Conservation (phyloP, 2,329 filamentous ascomycete genomes). For the Talaromyces amestolkiae region DNA sequence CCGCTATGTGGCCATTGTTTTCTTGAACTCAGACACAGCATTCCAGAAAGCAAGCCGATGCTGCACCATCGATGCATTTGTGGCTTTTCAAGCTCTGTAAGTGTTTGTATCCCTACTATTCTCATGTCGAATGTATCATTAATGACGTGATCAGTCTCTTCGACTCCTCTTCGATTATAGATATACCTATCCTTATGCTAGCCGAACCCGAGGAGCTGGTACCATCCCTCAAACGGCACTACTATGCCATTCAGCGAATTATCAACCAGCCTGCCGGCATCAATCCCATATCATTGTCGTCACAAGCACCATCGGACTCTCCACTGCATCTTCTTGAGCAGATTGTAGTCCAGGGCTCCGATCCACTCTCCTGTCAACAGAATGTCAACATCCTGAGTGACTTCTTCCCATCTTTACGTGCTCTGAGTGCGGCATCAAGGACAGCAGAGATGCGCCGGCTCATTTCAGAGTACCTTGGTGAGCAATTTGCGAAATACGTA, state of each 20-base stretch:
- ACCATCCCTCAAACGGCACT: slow-evolving; percentile 27
- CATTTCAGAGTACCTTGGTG: slow-evolving; percentile 35
- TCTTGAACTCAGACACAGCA: slow-evolving; percentile 27
- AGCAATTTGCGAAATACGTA: slow-evolving; percentile 30
- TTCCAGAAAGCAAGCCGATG: slow-evolving; percentile 24
- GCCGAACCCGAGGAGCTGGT: slow-evolving; percentile 28
- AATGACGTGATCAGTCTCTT: slow-evolving; percentile 17
- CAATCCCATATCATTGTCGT: neutral
- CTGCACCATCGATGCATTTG: slow-evolving; percentile 22
- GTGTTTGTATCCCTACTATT: neutral
- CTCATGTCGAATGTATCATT: neutral
- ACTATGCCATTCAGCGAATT: slow-evolving; percentile 37
- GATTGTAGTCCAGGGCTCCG: slow-evolving; percentile 21
- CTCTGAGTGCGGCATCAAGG: slow-evolving; percentile 23
- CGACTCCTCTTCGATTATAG: slow-evolving; percentile 22
- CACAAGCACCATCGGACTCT: slow-evolving; percentile 10
- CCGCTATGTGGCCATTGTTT: slow-evolving; percentile 22
- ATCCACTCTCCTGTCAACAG: slow-evolving; percentile 27
- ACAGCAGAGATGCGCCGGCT: slow-evolving; percentile 24
- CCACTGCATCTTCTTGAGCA: slow-evolving; percentile 26
- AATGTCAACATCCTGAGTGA: slow-evolving; percentile 34
- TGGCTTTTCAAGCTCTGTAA: slow-evolving; percentile 30
- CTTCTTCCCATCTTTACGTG: slow-evolving; percentile 27
- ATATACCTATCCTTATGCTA: slow-evolving; percentile 32
- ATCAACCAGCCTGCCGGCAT: slow-evolving; percentile 12